phyloP scores from a whole-genome alignment of 176 grass and related monocot species.

The Alloteropsis semialata region DNA sequence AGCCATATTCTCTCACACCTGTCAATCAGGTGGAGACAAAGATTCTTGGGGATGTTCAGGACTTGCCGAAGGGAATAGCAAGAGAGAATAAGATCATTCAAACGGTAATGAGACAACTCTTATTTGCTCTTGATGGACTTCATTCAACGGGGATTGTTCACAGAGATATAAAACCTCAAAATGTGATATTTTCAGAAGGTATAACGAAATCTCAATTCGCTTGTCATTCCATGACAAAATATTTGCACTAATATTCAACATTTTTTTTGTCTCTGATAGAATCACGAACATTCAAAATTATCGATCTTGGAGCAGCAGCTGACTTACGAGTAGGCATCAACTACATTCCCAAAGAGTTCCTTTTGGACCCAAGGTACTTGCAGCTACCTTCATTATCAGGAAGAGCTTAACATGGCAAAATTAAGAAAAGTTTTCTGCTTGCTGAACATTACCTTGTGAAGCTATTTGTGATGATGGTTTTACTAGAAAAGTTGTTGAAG shows the following conservation, averaged over 20 bases:
- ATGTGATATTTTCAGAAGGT: conserved; percentile 99
- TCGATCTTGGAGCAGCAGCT: conserved; percentile 95
- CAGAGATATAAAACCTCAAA: conserved; percentile 99
- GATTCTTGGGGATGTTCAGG: conserved; percentile 84
- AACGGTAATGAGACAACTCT: conserved; percentile 91
- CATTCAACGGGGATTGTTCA: conserved; percentile 98
- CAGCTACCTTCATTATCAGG: conserved; percentile 2
- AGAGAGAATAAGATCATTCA: conserved; percentile 97
- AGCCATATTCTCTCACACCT: too few species aligned
- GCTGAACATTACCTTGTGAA: background rate
- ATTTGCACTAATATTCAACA: conserved; percentile 9
- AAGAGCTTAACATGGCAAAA: background rate
- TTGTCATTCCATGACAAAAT: background rate
- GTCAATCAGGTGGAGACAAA: conserved; percentile 86
- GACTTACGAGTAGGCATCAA: conserved; percentile 97
- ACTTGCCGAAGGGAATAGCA: conserved; percentile 76
- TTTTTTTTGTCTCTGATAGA: conserved; percentile 42
- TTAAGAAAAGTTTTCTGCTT: background rate
- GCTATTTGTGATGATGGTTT: conserved; percentile 12
- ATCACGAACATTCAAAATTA: conserved; percentile 87
- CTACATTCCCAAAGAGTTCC: conserved; percentile 97
- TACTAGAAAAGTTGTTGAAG: conserved; percentile 17
- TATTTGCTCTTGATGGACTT: conserved; percentile 94
- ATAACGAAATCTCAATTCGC: conserved; percentile 1
- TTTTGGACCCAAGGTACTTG: conserved; percentile 92